phyloP scores from a whole-genome alignment of 1,284 basidiomycete species.

The Tylopilus sp. region DNA sequence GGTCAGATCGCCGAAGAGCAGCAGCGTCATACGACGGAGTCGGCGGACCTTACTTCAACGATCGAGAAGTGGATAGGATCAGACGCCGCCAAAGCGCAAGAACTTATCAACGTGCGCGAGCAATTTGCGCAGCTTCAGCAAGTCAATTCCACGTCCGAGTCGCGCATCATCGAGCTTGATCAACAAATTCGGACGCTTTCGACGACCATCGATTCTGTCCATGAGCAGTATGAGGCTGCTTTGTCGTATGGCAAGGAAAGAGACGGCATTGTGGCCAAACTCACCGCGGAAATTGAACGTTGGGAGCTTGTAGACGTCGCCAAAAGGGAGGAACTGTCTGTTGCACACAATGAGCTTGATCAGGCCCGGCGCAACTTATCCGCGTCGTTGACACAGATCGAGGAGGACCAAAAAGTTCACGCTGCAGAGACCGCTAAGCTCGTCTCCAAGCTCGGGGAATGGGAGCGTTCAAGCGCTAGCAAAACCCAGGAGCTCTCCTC shows the following conservation, averaged over 20 bases:
- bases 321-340: constrained; percentile 3
- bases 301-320: background rate
- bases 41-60: background rate
- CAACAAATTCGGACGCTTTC: background rate
- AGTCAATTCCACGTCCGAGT: background rate
- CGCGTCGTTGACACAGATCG: background rate
- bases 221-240: constrained; percentile 1
- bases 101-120: constrained; percentile 4
- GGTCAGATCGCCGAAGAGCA: background rate
- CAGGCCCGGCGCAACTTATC: constrained; percentile 3
- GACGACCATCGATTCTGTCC: background rate
- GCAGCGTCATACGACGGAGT: background rate
- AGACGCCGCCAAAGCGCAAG: background rate
- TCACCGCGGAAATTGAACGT: constrained; percentile 10
- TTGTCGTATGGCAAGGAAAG: constrained; percentile 9
- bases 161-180: constrained; percentile 10
- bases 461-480: constrained; percentile 9
- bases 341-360: background rate
- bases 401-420: background rate
- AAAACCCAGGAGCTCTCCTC: background rate
- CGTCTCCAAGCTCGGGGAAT: constrained; percentile 16
- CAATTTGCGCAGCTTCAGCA: constrained; percentile 6
- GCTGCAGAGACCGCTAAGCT: constrained; percentile 2
- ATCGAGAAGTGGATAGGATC: constrained; percentile 8
- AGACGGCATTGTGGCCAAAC: constrained; percentile 6